Evolutionary conservation across 2,329 filamentous ascomycete genomes (phyloP).

Genomic region (Talaromyces rugulosus): DNA sequence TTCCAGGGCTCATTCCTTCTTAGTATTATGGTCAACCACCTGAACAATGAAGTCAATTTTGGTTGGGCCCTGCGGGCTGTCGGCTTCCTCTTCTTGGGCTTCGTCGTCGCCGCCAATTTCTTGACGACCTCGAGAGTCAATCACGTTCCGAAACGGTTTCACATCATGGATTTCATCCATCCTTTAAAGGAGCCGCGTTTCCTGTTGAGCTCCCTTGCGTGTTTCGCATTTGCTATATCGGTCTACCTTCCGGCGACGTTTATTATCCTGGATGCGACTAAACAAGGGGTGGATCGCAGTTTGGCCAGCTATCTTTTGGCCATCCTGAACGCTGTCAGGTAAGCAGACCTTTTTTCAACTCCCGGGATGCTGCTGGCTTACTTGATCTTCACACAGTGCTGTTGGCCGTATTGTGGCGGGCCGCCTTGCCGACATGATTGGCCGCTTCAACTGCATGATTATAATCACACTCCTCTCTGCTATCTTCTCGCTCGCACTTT

Average conservation of each 20-base stretch:
- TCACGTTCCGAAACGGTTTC: conserved; percentile 15
- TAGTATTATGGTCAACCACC: conserved; percentile 52
- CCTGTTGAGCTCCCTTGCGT: conserved; percentile 25
- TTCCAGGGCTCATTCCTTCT: not conserved
- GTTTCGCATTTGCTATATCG: conserved; percentile 55
- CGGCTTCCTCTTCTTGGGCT: conserved; percentile 58
- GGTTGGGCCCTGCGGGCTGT: conserved; percentile 55
- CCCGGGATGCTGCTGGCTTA: not conserved
- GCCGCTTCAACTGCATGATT: conserved; percentile 52
- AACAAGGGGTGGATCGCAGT: conserved; percentile 44
- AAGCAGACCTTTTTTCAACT: conserved; percentile 10
- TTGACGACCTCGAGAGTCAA: conserved; percentile 48
- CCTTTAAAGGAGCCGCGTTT: conserved; percentile 16
- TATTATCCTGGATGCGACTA: conserved; percentile 42
- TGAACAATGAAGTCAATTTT: conserved; percentile 54
- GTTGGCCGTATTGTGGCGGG: conserved; percentile 56
- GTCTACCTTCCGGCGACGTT: conserved; percentile 58
- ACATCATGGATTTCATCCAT: conserved; percentile 16
- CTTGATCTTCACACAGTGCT: conserved; percentile 27
- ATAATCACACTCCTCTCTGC: conserved; percentile 43
- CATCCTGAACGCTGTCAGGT: conserved; percentile 49
- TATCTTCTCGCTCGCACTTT: conserved; percentile 49
- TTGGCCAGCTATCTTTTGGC: conserved; percentile 52
- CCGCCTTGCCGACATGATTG: conserved; percentile 51
- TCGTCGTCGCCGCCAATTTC: conserved; percentile 50